Base-by-base conservation (phyloP, 257 asterid genomes). In the Fraxinus pennsylvanica region DNA sequence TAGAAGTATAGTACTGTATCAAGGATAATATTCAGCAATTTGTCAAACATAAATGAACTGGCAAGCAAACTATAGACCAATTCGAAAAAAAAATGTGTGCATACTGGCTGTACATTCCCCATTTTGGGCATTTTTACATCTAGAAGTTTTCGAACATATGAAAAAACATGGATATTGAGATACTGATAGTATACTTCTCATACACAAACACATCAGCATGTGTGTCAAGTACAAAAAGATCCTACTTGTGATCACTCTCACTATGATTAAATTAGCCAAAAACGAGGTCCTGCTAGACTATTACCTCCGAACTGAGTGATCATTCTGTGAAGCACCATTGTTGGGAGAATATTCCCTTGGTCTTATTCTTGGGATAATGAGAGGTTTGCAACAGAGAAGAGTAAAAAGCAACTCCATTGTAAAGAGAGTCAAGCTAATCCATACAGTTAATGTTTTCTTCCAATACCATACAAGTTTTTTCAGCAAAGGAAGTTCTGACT, bases 361-460 rank as follows among this genome's bases (percentile, higher is more conserved):
- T 33, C 85, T 84, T 81, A 92, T 86, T 82, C 79, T 86, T 1
- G 97, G 97, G 76, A 94, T 73, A 76, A 92, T 57, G 19, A 91
- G 61, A n/a, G 97, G 87, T 79, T 68, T 90, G 90, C 98, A 92
- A 79, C 92, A 91, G 36, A 94, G 82, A 27, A 92, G 97, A 76
- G 92, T 81, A 35, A 87, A 84, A 78, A 83, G 65, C 84, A 91
- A 67, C 89, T 93, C 97, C 68, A 80, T 80, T 27, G 73, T 50
- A 79, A 95, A 90, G n/a, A 93, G 57, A 6, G 85, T 78, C 94
- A 93, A 81, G 90, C 99, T 87, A 71, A 90, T 77, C 98, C 98
- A 91, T 43, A 90, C 89, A 73, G 87, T 93, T 43, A 95, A 72
- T 17, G 96, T 89, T 71, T 78, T 90, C 84, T 81, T 90, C 98